Evolutionary conservation across 352 stramenopile species (phyloP).

Genomic region (Globisporangium heterothallicum): DNA sequence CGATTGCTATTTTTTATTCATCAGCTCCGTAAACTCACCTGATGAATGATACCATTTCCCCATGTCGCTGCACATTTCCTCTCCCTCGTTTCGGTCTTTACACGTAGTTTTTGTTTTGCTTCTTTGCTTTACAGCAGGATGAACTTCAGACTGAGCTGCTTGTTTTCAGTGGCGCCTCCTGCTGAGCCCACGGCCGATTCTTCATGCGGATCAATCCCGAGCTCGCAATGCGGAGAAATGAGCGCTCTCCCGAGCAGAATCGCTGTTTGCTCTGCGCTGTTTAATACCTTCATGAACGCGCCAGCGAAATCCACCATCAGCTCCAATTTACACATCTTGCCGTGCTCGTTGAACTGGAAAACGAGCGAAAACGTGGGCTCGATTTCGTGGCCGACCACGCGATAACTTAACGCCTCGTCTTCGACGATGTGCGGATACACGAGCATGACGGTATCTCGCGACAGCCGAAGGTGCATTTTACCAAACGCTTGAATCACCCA

Average conservation of each 20-base stretch:
- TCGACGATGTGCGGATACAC: constrained; percentile 60
- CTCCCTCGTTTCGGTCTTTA: neutral
- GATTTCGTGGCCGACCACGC: constrained; percentile 56
- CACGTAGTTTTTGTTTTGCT: too few relatives aligned
- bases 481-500: constrained; percentile 35
- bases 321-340: constrained; percentile 53
- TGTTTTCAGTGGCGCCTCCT: constrained; percentile 26
- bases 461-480: constrained; percentile 43
- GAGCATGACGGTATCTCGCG: constrained; percentile 62
- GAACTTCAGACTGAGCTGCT: constrained; percentile 68
- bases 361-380: constrained; percentile 36
- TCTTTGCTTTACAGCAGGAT: constrained; percentile 45
- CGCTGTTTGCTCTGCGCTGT: constrained; percentile 23
- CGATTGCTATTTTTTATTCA: too few relatives aligned
- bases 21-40: too few relatives aligned
- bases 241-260: constrained; percentile 36
- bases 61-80: neutral
- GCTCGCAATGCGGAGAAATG: constrained; percentile 50
- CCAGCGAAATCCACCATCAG: constrained; percentile 47
- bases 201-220: constrained; percentile 51
- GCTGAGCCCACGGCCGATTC: constrained; percentile 23
- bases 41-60: neutral
- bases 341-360: constrained; percentile 50
- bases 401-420: constrained; percentile 41
- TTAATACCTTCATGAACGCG: constrained; percentile 46